These are phyloP conservation scores for Fusarium sp. DNA, from an alignment of 2,329 filamentous ascomycete genomes.

Conservation along the genomic window DNA sequence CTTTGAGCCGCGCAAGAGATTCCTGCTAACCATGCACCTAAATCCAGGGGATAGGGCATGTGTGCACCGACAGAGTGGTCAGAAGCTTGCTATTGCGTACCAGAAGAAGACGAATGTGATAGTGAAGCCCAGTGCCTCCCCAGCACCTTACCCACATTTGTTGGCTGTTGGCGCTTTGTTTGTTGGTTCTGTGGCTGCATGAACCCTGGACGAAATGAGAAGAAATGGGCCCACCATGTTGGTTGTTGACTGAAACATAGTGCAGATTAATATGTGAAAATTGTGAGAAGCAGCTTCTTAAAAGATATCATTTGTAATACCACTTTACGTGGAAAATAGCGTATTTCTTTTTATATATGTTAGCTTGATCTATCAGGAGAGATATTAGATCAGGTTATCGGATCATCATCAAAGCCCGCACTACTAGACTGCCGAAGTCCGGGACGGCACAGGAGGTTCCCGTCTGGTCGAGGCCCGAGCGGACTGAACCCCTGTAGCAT, in stretches of 20 bases:
- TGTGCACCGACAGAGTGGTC: neutral
- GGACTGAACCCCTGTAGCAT: neutral
- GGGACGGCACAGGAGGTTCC: neutral
- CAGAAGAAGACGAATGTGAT: neutral
- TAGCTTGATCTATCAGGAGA: neutral
- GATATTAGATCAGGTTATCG: neutral
- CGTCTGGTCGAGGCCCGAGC: neutral
- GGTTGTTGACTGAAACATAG: neutral
- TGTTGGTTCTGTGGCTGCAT: neutral
- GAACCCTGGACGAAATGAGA: neutral
- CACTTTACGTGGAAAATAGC: neutral
- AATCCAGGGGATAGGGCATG: neutral
- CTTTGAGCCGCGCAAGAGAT: neutral
- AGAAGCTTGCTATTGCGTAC: neutral
- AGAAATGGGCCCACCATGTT: neutral
- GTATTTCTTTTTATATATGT: neutral
- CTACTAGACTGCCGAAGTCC: neutral
- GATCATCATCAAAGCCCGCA: neutral
- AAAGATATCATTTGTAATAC: neutral
- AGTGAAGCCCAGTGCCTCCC: neutral
- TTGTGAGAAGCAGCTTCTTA: neutral
- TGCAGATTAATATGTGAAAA: neutral
- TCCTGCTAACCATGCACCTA: neutral
- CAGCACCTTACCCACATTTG: neutral
- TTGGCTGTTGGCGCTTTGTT: neutral